Percentiles rank a stretch among this genome's conserved stretches.
phyloP scores from a whole-genome alignment of 148 eudicot genomes.

The Vaccinium vitisidaea region DNA sequence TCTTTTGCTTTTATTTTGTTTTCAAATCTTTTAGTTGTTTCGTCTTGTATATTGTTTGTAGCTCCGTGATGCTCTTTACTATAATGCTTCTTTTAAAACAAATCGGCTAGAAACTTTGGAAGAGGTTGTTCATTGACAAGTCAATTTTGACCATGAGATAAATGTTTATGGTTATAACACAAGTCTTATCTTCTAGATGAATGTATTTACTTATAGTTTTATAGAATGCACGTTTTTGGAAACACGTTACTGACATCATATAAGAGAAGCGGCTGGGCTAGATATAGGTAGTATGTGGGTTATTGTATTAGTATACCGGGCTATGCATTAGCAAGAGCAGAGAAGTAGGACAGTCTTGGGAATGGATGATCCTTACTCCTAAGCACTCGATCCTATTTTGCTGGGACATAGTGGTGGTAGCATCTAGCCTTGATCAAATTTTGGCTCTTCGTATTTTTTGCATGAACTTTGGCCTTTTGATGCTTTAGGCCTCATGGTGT shows the following conservation, averaged over 20 bases:
- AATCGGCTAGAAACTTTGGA: neutral
- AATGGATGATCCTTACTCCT: no score
- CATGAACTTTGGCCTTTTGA: neutral
- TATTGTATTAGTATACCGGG: no score
- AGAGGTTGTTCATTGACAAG: neutral
- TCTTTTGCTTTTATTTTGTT: neutral
- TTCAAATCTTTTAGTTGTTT: neutral
- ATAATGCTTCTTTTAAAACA: neutral
- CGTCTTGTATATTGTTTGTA: neutral
- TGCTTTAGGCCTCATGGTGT: neutral
- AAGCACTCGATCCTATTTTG: neutral
- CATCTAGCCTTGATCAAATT: neutral
- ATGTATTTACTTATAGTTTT: no score
- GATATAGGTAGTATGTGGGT: no score
- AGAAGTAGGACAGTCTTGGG: no score
- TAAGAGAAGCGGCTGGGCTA: no score
- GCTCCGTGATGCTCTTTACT: neutral
- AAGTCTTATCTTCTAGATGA: no score
- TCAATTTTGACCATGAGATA: no score
- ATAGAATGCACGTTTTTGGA: no score
- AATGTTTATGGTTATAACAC: no score
- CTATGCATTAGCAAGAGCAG: no score
- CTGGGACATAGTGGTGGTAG: neutral
- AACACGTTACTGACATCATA: no score
- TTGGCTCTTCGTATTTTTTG: neutral